phyloP scores from a whole-genome alignment of 768 basidiomycete genomes.

The Boletus pseudo-olivaceus region DNA sequence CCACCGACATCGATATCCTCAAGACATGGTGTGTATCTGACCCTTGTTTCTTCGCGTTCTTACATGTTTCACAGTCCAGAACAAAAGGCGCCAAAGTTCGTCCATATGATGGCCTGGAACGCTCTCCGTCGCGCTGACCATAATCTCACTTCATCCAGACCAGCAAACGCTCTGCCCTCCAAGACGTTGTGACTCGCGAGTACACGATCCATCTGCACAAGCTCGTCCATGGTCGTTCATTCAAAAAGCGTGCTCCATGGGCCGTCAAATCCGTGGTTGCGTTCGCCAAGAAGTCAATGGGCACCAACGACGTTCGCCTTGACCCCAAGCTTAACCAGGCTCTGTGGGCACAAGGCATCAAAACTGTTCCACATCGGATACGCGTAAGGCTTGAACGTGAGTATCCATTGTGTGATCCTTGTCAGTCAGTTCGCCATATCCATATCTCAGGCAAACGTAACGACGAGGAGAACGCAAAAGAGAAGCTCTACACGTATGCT shows the following conservation, averaged over 20 bases:
- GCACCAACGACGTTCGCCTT: constrained; percentile 88
- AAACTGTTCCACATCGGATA: constrained; percentile 88
- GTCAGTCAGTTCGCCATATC: background rate
- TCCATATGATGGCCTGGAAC: constrained; percentile 23
- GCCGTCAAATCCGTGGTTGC: constrained; percentile 92
- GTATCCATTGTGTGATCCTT: constrained; percentile 26
- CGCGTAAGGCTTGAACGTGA: constrained; percentile 91
- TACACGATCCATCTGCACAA: constrained; percentile 99
- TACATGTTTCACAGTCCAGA: constrained; percentile 38
- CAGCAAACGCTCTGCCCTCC: constrained; percentile 94
- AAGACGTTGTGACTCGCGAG: constrained; percentile 97
- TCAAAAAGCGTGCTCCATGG: constrained; percentile 97
- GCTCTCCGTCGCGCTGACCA: background rate
- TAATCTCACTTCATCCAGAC: constrained; percentile 36
- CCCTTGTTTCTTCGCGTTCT: constrained; percentile 1
- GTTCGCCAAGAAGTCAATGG: constrained; percentile 95
- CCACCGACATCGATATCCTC: constrained; percentile 58
- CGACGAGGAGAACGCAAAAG: constrained; percentile 98
- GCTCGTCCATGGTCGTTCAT: constrained; percentile 84
- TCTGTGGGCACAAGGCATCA: constrained; percentile 91
- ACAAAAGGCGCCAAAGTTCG: constrained; percentile 32
- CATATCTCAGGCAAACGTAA: constrained; percentile 80
- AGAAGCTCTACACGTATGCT: constrained; percentile 94
- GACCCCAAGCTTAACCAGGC: constrained; percentile 97
- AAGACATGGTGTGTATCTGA: constrained; percentile 60